These are phyloP conservation scores for Corymbia maculata DNA, from an alignment of 345 rosid species.

Conservation along the genomic window DNA sequence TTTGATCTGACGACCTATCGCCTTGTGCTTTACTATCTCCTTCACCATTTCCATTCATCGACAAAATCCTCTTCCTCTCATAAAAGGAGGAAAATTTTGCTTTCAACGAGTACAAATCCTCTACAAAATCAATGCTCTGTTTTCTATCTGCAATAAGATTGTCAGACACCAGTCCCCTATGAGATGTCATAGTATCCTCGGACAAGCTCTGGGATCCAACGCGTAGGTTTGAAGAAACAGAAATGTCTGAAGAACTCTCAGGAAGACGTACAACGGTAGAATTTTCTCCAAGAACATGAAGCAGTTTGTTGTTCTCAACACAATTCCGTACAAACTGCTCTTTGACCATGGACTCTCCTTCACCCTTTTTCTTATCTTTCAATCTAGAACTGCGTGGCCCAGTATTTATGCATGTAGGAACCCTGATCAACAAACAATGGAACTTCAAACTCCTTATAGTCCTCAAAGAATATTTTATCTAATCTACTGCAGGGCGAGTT, in stretches of 20 bases:
- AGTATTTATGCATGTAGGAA: slow-evolving; percentile 31
- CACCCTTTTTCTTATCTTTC: slow-evolving; percentile 82
- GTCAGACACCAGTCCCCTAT: slow-evolving; percentile 22
- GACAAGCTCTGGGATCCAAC: slow-evolving; percentile 49
- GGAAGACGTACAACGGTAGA: slow-evolving; percentile 73
- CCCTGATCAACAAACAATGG: slow-evolving; percentile 27
- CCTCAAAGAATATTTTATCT: background rate
- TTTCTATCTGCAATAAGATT: slow-evolving; percentile 12
- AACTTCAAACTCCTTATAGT: background rate
- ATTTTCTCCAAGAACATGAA: slow-evolving; percentile 69
- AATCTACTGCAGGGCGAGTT: background rate
- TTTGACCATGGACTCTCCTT: slow-evolving; percentile 80
- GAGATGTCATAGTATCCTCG: slow-evolving; percentile 24
- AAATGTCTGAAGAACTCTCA: slow-evolving; percentile 54
- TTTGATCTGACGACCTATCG: slow-evolving; percentile 70
- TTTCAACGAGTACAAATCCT: slow-evolving; percentile 36
- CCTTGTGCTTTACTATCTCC: slow-evolving; percentile 15
- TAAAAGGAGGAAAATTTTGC: slow-evolving; percentile 52
- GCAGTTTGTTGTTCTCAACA: slow-evolving; percentile 56
- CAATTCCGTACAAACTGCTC: slow-evolving; percentile 66
- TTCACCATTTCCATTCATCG: slow-evolving; percentile 17
- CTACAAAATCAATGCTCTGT: slow-evolving; percentile 16
- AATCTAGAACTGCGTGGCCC: slow-evolving; percentile 93
- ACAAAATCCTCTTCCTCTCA: slow-evolving; percentile 39
- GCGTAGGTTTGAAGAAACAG: slow-evolving; percentile 61